Evolutionary conservation across 2,329 filamentous ascomycete species (phyloP).

Genomic region (Colletotrichum paranaense): DNA sequence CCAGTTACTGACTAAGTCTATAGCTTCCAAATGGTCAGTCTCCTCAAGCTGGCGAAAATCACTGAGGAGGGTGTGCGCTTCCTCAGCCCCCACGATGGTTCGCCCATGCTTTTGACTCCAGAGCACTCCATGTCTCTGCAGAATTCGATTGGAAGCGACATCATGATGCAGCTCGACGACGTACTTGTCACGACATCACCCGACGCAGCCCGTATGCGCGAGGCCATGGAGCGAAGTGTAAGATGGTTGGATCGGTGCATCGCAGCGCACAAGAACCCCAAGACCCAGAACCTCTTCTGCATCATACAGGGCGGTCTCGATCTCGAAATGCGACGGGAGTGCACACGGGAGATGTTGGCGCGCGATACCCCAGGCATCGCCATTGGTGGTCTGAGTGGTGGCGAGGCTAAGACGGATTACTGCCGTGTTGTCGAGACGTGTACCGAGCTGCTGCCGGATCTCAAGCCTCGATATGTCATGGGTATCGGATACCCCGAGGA

Average conservation of each 20-base stretch:
- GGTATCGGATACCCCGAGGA: constrained; percentile 98
- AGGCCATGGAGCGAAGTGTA: constrained; percentile 94
- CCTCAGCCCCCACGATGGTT: constrained; percentile 94
- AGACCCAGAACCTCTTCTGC: constrained; percentile 93
- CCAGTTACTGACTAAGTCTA: constrained; percentile 22
- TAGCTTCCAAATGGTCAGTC: constrained; percentile 98
- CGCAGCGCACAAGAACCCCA: constrained; percentile 84
- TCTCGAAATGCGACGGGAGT: constrained; percentile 84
- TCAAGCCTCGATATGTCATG: constrained; percentile 99
- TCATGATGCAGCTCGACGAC: constrained; percentile 99
- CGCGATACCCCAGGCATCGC: constrained; percentile 95
- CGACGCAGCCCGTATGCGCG: constrained; percentile 86
- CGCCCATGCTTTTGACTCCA: constrained; percentile 95
- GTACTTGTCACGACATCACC: constrained; percentile 97
- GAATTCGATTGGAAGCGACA: constrained; percentile 97
- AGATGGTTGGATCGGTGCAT: constrained; percentile 98
- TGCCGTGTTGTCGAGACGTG: constrained; percentile 91
- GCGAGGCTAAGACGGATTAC: constrained; percentile 93
- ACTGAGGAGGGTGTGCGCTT: constrained; percentile 97
- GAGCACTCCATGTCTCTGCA: constrained; percentile 97
- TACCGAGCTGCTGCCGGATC: constrained; percentile 83
- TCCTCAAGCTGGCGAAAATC: constrained; percentile 91
- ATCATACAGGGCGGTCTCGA: constrained; percentile 98
- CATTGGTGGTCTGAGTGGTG: constrained; percentile 93
- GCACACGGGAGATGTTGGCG: constrained; percentile 87